Evolutionary conservation across 139 green algal species (phyloP).

Genomic region (Nannochloris sp.): DNA sequence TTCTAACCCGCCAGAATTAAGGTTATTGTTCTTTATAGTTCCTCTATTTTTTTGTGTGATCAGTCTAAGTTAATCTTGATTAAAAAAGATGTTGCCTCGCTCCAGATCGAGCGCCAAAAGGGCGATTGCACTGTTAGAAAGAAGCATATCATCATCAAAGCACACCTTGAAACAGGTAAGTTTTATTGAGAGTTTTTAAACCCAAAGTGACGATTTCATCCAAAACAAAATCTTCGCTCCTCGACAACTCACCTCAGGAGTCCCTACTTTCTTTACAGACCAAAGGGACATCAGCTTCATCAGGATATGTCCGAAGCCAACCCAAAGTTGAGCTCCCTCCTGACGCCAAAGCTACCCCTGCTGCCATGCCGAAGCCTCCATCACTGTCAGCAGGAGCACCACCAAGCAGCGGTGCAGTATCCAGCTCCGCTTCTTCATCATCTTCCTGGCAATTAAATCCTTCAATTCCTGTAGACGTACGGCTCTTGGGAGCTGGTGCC

Average conservation of each 20-base stretch:
- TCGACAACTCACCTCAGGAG: not conserved
- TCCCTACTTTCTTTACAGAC: not conserved
- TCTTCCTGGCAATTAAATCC: constrained; percentile 15
- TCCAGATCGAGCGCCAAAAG: not conserved
- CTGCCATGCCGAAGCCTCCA: too few relatives aligned
- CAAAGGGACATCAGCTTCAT: not conserved
- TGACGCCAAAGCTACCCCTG: too few relatives aligned
- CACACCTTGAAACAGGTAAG: not conserved
- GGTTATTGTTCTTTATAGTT: too few relatives aligned
- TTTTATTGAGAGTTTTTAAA: not conserved
- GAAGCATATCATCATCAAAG: not conserved
- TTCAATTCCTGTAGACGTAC: constrained; percentile 15
- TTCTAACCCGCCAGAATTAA: too few relatives aligned
- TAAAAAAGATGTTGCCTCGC: not conserved
- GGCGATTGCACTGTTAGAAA: not conserved
- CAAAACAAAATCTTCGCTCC: not conserved
- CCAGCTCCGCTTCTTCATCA: not conserved
- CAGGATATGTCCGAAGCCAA: too few relatives aligned
- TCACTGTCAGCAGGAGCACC: not conserved
- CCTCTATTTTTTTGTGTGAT: too few relatives aligned
- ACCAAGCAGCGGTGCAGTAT: not conserved
- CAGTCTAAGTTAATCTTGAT: too few relatives aligned
- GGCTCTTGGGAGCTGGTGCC: constrained; percentile 12
- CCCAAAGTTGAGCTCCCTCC: too few relatives aligned
- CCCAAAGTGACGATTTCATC: not conserved